These are phyloP conservation scores for Leishmania arabica DNA, from an alignment of 208 protist species.

Conservation along the genomic window DNA sequence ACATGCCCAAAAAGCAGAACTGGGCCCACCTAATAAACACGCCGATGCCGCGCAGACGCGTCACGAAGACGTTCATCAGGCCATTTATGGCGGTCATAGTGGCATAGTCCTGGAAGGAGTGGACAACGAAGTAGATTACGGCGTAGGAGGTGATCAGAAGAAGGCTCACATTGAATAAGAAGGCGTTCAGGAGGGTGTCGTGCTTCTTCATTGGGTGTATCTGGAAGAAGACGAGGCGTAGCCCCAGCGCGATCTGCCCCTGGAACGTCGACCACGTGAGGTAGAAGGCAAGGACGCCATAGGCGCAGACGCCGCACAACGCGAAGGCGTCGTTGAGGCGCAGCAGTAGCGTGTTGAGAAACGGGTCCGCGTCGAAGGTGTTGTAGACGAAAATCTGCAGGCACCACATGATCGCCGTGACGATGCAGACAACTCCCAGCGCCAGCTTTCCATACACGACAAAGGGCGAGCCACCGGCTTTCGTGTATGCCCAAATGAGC, in stretches of 20 bases:
- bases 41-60: constrained; percentile 67
- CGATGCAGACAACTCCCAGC: constrained; percentile 59
- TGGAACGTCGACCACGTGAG: constrained; percentile 90
- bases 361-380: constrained; percentile 69
- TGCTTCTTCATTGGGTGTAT: constrained; percentile 90
- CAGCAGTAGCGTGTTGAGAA: constrained; percentile 74
- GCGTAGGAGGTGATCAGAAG: constrained; percentile 91
- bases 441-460: constrained; percentile 60
- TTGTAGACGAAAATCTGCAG: constrained; percentile 91
- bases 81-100: constrained; percentile 68
- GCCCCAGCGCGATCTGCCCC: constrained; percentile 91
- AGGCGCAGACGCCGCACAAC: constrained; percentile 91
- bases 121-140: constrained; percentile 88
- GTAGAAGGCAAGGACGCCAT: constrained; percentile 93
- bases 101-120: constrained; percentile 87
- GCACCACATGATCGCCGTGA: constrained; percentile 78
- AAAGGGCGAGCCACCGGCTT: constrained; percentile 71
- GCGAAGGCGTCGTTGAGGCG: constrained; percentile 81
- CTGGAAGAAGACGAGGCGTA: constrained; percentile 82
- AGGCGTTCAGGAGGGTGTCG: constrained; percentile 94
- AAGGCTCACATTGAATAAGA: constrained; percentile 94
- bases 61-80: constrained; percentile 81
- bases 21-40: constrained; percentile 72
- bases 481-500: constrained; percentile 78
- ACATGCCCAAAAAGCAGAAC: constrained; percentile 66